Conservation (phyloP, 2,329 filamentous ascomycete genomes). For the Bipolaris sorokiniana region DNA sequence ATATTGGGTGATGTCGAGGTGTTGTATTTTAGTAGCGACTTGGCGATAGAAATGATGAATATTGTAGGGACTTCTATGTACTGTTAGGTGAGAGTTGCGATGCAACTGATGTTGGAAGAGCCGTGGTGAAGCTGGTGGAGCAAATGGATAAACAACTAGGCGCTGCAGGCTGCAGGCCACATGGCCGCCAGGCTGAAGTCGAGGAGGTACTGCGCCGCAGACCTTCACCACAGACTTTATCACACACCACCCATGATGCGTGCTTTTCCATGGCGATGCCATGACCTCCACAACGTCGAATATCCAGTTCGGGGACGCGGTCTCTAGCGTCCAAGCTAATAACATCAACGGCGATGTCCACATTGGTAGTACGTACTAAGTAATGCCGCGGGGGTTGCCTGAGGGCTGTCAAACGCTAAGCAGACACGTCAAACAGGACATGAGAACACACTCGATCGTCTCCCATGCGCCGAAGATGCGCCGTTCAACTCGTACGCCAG, state of each 20-base stretch:
- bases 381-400: neutral
- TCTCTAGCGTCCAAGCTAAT: neutral
- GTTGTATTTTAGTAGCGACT: neutral
- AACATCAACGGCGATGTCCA: slow-evolving; percentile 1
- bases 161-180: neutral
- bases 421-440: slow-evolving; percentile 1
- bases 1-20: neutral
- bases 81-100: neutral
- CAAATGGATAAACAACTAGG: neutral
- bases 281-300: slow-evolving; percentile 3
- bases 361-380: neutral
- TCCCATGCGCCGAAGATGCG: slow-evolving; percentile 18
- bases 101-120: neutral
- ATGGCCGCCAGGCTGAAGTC: neutral
- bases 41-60: neutral
- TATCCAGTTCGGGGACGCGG: neutral
- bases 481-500: slow-evolving; percentile 29
- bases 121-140: neutral
- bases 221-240: neutral
- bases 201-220: neutral
- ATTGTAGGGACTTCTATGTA: neutral
- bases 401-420: slow-evolving; percentile 1
- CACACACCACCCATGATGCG: neutral
- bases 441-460: slow-evolving; percentile 2
- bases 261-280: neutral